phyloP scores from a whole-genome alignment of 1,284 basidiomycete genomes.

The Austropuccinia psidii region DNA sequence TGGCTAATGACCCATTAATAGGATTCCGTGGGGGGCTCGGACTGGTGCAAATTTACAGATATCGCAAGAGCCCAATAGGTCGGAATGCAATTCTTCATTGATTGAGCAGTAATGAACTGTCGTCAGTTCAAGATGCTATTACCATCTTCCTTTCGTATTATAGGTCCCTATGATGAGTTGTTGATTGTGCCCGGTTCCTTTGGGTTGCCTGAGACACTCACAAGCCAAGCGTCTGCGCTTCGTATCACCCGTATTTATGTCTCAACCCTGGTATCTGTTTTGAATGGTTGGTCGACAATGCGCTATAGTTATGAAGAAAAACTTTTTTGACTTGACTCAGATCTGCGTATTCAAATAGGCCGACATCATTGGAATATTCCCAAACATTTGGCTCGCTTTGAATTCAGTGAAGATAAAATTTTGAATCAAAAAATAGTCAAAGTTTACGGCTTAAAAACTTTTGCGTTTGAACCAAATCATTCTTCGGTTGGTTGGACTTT shows the following conservation, averaged over 20 bases:
- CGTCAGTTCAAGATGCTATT: background rate
- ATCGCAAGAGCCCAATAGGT: constrained; percentile 7
- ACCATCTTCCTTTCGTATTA: background rate
- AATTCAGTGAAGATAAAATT: constrained; percentile 3
- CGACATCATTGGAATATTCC: constrained; percentile 25
- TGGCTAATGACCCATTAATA: background rate
- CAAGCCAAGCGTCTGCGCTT: background rate
- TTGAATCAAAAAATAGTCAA: no score
- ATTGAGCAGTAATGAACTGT: background rate
- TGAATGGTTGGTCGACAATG: constrained; percentile 5
- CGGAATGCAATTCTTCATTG: background rate
- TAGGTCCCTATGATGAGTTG: constrained; percentile 32
- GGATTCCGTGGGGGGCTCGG: constrained; percentile 15
- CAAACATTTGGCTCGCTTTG: constrained; percentile 21
- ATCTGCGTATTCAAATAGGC: background rate
- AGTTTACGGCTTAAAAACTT: constrained; percentile 12
- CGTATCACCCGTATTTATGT: constrained; percentile 23
- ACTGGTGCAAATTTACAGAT: constrained; percentile 18
- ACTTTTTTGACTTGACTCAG: background rate
- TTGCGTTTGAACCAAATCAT: background rate
- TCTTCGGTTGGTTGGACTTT: background rate
- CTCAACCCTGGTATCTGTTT: constrained; percentile 11
- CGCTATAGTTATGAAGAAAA: background rate
- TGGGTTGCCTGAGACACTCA: background rate
- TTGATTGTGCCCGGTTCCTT: constrained; percentile 18